These are phyloP conservation scores for Phialemoniopsis sp. DNA, from an alignment of 2,329 filamentous ascomycete genomes.

Conservation along the genomic window DNA sequence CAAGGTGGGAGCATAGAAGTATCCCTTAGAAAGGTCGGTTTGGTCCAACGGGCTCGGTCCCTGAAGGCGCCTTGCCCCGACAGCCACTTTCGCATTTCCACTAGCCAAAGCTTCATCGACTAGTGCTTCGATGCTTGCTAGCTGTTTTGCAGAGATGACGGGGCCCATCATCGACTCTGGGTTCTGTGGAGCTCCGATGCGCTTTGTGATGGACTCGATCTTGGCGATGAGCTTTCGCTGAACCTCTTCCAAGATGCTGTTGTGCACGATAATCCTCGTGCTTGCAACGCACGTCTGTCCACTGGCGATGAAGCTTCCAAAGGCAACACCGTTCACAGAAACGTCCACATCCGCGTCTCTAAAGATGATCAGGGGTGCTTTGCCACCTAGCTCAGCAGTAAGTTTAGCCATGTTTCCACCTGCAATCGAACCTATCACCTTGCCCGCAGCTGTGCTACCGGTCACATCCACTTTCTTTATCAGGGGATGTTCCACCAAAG, in stretches of 20 bases:
- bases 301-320: constrained; percentile 50
- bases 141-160: constrained; percentile 57
- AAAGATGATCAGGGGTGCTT: too few species aligned
- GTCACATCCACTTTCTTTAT: constrained; percentile 70
- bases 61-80: constrained; percentile 43
- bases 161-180: constrained; percentile 59
- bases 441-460: constrained; percentile 67
- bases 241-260: constrained; percentile 61
- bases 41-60: constrained; percentile 44
- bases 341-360: constrained; percentile 19
- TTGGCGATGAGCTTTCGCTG: constrained; percentile 60
- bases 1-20: constrained; percentile 80
- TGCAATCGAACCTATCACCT: constrained; percentile 62
- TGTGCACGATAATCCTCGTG: constrained; percentile 71
- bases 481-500: constrained; percentile 45
- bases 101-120: constrained; percentile 58
- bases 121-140: constrained; percentile 64
- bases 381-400: constrained; percentile 49
- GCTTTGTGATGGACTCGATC: constrained; percentile 46
- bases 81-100: constrained; percentile 26
- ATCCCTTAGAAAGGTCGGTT: constrained; percentile 50
- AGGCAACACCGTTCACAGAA: constrained; percentile 65
- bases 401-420: constrained; percentile 65
- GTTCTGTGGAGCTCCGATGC: constrained; percentile 55
- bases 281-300: constrained; percentile 63